Evolutionary conservation across 139 green algal genomes (phyloP), one percentile per base, ranked within the genome.

Genomic region (Coccomyxa sp.): DNA sequence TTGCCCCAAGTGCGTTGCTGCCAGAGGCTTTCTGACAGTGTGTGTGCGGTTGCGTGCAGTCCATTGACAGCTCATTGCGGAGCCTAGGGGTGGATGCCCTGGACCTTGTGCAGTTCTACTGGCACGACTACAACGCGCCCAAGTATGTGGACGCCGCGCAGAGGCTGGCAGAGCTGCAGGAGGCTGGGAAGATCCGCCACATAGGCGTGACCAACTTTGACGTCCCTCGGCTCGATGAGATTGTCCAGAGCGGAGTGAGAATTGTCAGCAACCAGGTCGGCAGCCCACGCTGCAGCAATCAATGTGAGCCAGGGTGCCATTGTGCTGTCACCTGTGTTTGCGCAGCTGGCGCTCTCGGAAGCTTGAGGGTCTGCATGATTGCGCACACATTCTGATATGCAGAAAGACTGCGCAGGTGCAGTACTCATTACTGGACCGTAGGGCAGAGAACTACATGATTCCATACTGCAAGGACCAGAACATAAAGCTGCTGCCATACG

Each of bases 181-280:
- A 79, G 0, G 78, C 73, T 24, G 93, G 91, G 33, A 78, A 83
- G 55, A 82, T 97, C 33, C 71, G 78, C 34, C 78, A 88, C 50
- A 79, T 98, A 39, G 93, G 90, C 7, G 82, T 93, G 29, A 98
- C 94, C 55, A 98, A 98, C 87, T 96, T 98, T 85, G 93, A 97
- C 79, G 83, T 90, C 44, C 73, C 79, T 31, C 77, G 89, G 7
- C 74, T 97, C 69, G 36, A 89, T 55, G 84, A 90, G 73, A 94
- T 97, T 77, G 36, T 91, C 29, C 80, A 92, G 22, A 88, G 81
- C 7, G 91, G 93, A 0, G 93, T 90, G 40, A 76, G 78, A 54
- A 83, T 96, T 22, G 88, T 78, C 8, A 85, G 76, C 78, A 93
- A 95, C 83, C 90, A 95, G 88, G 89, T 88, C 41, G 18, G 44